Base-by-base conservation (phyloP, 352 stramenopile genomes). In the Pythium brachiatum region DNA sequence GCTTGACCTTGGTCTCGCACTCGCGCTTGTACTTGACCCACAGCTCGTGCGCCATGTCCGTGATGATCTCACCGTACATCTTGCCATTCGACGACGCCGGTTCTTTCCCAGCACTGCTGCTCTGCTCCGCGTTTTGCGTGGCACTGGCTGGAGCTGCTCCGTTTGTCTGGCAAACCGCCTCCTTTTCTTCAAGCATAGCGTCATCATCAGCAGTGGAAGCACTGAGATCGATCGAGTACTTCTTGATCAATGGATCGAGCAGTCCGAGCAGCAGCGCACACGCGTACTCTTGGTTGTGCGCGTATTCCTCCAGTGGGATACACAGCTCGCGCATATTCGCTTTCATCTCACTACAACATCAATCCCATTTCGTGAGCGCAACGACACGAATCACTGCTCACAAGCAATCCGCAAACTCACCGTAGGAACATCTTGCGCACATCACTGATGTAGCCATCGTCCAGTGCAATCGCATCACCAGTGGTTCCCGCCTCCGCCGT, bases 221-320 rank as follows among this genome's bases (percentile, higher is more conserved):
- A 34, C 52, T 50, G 32, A 71, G 4, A 20, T 85, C 81, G 43
- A 94, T 74, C 2, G 31, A 41, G 60, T 91, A 77, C 43, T 90
- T 91, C 60, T 88, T 89, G 11, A 89, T 61, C 3, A 82, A 55
- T 20, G 86, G 86, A 47, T 95, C 86, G 12, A 95, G 62, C 2
- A 95, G 54, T 2, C 83, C 80, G 3, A 95, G 79, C 39, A 93
- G 53, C 39, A 90, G 54, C 7, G 86, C 86, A 53, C 77, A 87
- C 3, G 80, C 72, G 55, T 89, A 87, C 47, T 95, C 86, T 64
- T 95, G 74, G 23, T 89, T 76, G 61, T 95, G 88, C 26, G 86
- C 86, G 50, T 90, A 95, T 57, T 88, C 83, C 64, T 95, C 86
- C 47, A 95, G 62, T 0, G 86, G 83, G 31, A 95, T 90, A 53